Base-by-base conservation (phyloP, 345 rosid species). In the Sonneratia caseolaris region DNA sequence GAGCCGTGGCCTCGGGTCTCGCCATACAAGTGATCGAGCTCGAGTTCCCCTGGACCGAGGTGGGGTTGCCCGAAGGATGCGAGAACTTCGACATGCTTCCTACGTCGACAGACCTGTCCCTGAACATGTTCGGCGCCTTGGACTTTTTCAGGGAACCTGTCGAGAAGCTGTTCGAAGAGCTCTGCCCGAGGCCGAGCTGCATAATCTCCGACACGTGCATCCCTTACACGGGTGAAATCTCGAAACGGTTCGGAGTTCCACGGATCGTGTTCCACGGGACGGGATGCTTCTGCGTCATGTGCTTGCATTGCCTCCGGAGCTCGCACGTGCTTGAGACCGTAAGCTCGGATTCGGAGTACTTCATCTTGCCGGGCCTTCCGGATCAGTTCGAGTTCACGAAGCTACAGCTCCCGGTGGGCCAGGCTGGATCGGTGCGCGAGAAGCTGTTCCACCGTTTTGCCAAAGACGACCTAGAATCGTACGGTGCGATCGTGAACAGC, bases 201-300 rank as follows among this genome's bases (percentile, higher is more conserved):
- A 68, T 91, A 37, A 82, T 88, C 6, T 83, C 84, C 5, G 92
- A 89, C 75, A 74, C 70, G 75, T 78, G 79, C 53, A 43, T 87
- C 64, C 75, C 87, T 32, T 87, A 77, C 69, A 83, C 87, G 15
- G 56, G 65, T 19, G 51, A 68, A 24, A 64, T 77, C 8, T 86
- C 93, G 11, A 64, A 55, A 53, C 81, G 74, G 45, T 81, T 85
- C 64, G 69, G 77, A 7, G 67, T 89, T 66, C 91, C 91, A 0
- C 78, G 87, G 73, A 76, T 91, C 66, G 62, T 70, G 64, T 91
- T 91, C 59, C 87, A 86, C 55, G 90, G 91, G 37, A 72, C 78
- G 74, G 64, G 82, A 43, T 85, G 89, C 71, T 88, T 87, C 68
- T 67, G 72, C 24, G 56, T 84, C 18, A 69, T 85, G 76, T 87